phyloP scores from a whole-genome alignment of 2,329 filamentous ascomycete genomes.

The Aureobasidium sp. region DNA sequence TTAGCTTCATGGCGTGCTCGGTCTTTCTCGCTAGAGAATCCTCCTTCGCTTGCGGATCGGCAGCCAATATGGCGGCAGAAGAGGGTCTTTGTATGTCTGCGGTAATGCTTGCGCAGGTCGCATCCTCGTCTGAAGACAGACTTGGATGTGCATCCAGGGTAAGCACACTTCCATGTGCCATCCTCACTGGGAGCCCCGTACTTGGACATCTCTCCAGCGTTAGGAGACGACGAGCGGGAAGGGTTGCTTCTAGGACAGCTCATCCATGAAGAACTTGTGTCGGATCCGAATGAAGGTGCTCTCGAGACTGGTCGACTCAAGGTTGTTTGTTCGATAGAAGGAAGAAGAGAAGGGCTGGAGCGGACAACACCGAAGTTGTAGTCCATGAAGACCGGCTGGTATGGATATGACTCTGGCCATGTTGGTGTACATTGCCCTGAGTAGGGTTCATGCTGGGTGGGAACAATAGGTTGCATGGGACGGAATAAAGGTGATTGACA shows the following conservation, averaged over 20 bases:
- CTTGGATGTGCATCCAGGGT: constrained; percentile 53
- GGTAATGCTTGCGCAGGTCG: constrained; percentile 57
- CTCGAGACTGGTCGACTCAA: constrained; percentile 17
- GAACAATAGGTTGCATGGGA: constrained; percentile 1
- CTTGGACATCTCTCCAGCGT: constrained; percentile 28
- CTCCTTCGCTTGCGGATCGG: constrained; percentile 49
- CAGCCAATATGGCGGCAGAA: constrained; percentile 55
- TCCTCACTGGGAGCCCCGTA: constrained; percentile 39
- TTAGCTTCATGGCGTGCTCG: constrained; percentile 56
- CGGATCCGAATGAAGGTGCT: constrained; percentile 25
- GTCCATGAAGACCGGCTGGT: constrained; percentile 10
- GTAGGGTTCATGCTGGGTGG: constrained; percentile 1
- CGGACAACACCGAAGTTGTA: constrained; percentile 8
- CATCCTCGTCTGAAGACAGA: constrained; percentile 53
- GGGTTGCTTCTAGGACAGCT: constrained; percentile 21
- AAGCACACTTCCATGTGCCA: constrained; percentile 52
- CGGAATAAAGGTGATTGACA: constrained; percentile 11
- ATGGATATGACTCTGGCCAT: constrained; percentile 12
- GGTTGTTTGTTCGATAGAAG: constrained; percentile 11
- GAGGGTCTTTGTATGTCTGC: constrained; percentile 54
- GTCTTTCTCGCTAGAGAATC: constrained; percentile 58
- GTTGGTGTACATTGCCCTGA: constrained; percentile 12
- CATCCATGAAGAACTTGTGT: constrained; percentile 24
- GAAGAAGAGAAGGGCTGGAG: constrained; percentile 16
- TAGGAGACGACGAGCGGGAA: constrained; percentile 28